phyloP scores from a whole-genome alignment of 192 early-diverging fungal species.

The Podila horticola region DNA sequence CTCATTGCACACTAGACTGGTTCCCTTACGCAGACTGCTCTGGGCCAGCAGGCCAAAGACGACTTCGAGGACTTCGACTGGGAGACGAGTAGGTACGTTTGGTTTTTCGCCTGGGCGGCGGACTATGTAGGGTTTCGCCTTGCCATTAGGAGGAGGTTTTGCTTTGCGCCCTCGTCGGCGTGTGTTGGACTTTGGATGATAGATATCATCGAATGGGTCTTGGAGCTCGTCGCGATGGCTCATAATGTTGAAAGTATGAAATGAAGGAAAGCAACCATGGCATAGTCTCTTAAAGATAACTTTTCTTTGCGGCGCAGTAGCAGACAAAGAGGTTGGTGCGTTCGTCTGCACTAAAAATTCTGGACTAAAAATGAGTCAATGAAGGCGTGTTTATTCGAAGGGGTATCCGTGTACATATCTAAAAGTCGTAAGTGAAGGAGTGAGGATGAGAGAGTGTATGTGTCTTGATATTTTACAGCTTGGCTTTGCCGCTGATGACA shows the following conservation, averaged over 20 bases:
- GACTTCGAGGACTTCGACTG: background rate
- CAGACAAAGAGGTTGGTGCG: too few species aligned
- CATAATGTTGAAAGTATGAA: too few species aligned
- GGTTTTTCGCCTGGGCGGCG: background rate
- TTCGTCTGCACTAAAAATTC: too few species aligned
- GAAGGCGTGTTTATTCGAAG: too few species aligned
- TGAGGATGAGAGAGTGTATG: background rate
- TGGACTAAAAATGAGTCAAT: too few species aligned
- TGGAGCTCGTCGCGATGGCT: background rate
- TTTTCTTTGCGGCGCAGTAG: too few species aligned
- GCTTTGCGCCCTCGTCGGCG: background rate
- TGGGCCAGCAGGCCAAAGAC: background rate
- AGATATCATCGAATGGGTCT: background rate
- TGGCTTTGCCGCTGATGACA: conserved; percentile 43
- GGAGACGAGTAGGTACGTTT: background rate
- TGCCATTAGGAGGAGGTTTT: background rate
- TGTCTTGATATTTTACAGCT: conserved; percentile 9
- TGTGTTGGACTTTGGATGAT: background rate
- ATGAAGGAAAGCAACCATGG: too few species aligned
- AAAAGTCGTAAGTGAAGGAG: too few species aligned
- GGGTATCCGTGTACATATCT: too few species aligned
- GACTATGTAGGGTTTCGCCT: background rate
- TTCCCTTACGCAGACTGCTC: background rate
- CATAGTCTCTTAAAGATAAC: too few species aligned
- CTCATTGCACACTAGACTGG: background rate